Base-by-base conservation (phyloP, 139 green algal genomes). In the Edaphochlamys debaryana region DNA sequence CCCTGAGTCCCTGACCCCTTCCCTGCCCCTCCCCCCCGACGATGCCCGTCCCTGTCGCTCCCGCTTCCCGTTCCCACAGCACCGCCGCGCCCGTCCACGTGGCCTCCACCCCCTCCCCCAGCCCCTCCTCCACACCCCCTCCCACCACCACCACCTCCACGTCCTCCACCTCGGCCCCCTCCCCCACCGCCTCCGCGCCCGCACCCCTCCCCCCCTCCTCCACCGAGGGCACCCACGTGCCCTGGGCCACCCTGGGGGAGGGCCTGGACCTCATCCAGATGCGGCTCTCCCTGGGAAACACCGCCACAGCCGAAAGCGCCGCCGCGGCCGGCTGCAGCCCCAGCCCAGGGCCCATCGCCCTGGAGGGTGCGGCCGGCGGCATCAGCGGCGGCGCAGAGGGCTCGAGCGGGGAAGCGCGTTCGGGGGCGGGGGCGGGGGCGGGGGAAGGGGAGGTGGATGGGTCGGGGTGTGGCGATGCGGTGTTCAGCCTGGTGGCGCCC, bases 401-500 rank as follows among this genome's bases (percentile, higher is more conserved):
- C 48, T 23, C 11, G 11, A 15, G 48, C 11, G 48, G 50, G 2
- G 50, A 22, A 58, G 6, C 6, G 50, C 50, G 4, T 13, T 66
- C 2, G 8, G 13, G 27, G 58, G 58, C 58, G 3, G 3, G 4
- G 58, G 13, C 58, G 58, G 58, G 27, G 58, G 58, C 7, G 74
- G 60, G 25, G n/a, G n/a, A n/a, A n/a, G n/a, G n/a, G n/a, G n/a
- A n/a, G n/a, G n/a, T n/a, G n/a, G n/a, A n/a, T n/a, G n/a, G n/a
- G n/a, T n/a, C n/a, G n/a, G n/a, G 20, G 50, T 19, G 9, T 0
- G 58, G 69, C 41, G 30, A 1, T 20, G 19, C n/a, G 40, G 78
- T 62, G 42, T 78, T 88, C 30, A 30, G 72, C 29, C 73, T 94
- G 27, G 54, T 95, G 0, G 73, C 88, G 0, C 93, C 93, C 1